A percentile compares a stretch with the other conserved stretches of the same genome.
Evolutionary conservation across 176 grass and related monocot genomes (phyloP).

Genomic region (Luzula sylvatica): DNA sequence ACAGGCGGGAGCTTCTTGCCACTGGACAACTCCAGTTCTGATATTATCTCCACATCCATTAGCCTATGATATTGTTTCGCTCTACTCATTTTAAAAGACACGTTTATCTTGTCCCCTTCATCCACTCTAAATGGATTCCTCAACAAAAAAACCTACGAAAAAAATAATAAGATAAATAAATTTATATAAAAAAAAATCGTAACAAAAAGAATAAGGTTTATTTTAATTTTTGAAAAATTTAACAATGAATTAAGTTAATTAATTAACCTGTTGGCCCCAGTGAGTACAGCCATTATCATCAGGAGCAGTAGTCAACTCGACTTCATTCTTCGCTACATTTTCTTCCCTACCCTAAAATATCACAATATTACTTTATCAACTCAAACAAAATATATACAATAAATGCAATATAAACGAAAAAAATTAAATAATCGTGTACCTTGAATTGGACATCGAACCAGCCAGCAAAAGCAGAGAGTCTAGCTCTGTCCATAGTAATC

Average conservation of each 20-base stretch:
- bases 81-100: conserved; percentile 79
- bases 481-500: conserved; percentile 50
- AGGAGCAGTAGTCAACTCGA: conserved; percentile 82
- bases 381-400: not conserved
- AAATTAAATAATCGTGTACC: conserved; percentile 34
- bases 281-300: conserved; percentile 59
- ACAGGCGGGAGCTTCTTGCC: conserved; percentile 52
- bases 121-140: conserved; percentile 48
- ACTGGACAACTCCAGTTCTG: conserved; percentile 57
- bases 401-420: not conserved
- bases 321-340: conserved; percentile 56
- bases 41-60: conserved; percentile 82
- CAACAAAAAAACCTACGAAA: conserved; percentile 72
- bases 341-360: conserved; percentile 42
- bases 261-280: conserved; percentile 93
- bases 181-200: not conserved
- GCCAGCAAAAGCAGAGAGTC: conserved; percentile 68
- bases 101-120: conserved; percentile 56
- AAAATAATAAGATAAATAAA: not conserved
- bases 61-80: conserved; percentile 91
- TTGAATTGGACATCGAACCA: conserved; percentile 99
- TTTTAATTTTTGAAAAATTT: not conserved
- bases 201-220: not conserved
- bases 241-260: not conserved
- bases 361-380: not conserved